Evolutionary conservation across 2,329 filamentous ascomycete species (phyloP).

Genomic region (Nemania sp.): DNA sequence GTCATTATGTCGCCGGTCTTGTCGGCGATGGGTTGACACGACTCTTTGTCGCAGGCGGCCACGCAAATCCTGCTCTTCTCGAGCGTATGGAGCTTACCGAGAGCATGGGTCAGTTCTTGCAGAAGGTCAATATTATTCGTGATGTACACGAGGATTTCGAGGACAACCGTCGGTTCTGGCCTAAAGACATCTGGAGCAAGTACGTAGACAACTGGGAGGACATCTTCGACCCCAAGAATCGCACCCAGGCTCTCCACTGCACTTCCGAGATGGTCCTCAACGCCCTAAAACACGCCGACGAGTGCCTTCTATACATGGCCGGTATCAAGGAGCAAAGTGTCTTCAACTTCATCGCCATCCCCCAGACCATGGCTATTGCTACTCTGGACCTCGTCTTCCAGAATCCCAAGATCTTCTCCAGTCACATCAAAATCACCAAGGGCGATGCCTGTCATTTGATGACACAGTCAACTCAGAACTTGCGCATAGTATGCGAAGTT

Average conservation of each 20-base stretch:
- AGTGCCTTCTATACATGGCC: constrained; percentile 98
- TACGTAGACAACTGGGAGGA: constrained; percentile 91
- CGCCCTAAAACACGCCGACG: constrained; percentile 85
- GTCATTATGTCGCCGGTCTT: constrained; percentile 98
- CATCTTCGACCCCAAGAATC: constrained; percentile 84
- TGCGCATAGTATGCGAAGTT: constrained; percentile 81
- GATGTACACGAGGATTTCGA: constrained; percentile 91
- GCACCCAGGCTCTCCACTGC: constrained; percentile 82
- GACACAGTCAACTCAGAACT: constrained; percentile 91
- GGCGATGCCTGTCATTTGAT: constrained; percentile 92
- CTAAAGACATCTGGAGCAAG: constrained; percentile 96
- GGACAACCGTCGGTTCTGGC: constrained; percentile 92
- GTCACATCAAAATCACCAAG: constrained; percentile 96
- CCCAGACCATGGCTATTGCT: constrained; percentile 96
- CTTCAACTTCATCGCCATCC: constrained; percentile 99
- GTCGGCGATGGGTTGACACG: constrained; percentile 93
- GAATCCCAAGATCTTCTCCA: constrained; percentile 86
- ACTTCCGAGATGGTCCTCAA: constrained; percentile 95
- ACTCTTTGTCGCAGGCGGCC: constrained; percentile 86
- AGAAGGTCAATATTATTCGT: constrained; percentile 99
- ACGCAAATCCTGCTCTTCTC: constrained; percentile 87
- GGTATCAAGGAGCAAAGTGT: constrained; percentile 95
- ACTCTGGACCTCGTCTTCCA: constrained; percentile 93
- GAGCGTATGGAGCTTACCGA: constrained; percentile 85
- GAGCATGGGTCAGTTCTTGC: constrained; percentile 96